Evolutionary conservation across 306 rosid genomes (phyloP).

Genomic region (Oxytropis ochrocephala): DNA sequence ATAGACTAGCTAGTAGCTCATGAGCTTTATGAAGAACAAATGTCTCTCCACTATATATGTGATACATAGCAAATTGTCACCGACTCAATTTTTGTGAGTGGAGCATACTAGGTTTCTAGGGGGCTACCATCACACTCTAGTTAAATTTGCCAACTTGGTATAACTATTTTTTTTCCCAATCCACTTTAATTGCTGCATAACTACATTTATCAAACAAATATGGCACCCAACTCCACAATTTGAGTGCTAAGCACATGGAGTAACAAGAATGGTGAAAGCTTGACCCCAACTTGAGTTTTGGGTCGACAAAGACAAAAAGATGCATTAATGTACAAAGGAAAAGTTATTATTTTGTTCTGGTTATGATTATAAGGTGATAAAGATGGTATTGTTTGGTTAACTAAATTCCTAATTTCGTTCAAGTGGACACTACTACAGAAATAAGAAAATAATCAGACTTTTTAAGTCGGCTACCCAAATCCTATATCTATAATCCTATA

Average conservation of each 20-base stretch:
- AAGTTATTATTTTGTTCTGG: not conserved
- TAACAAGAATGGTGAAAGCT: not conserved
- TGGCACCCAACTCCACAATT: constrained; percentile 2
- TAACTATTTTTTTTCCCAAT: not conserved
- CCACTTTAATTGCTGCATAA: too few species aligned
- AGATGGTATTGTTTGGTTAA: constrained; percentile 4
- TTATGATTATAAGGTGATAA: not conserved
- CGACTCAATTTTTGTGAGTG: not conserved
- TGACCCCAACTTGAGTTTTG: not conserved
- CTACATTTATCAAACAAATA: not conserved
- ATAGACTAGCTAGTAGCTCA: too few species aligned
- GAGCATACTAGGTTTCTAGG: constrained; percentile 9
- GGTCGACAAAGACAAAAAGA: not conserved
- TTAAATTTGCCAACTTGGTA: constrained; percentile 14
- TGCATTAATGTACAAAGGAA: not conserved
- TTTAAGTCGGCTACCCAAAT: too few species aligned
- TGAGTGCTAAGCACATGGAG: constrained; percentile 8
- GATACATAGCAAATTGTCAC: not conserved
- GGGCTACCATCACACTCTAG: not conserved
- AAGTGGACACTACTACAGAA: constrained; percentile 45
- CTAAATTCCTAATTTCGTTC: not conserved
- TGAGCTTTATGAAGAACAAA: not conserved
- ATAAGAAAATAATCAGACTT: too few species aligned
- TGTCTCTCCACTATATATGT: not conserved
- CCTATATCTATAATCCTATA: too few species aligned